A percentile compares a stretch with the other conserved stretches of the same genome.
Conservation (phyloP, 176 grass and related monocot genomes). For the Ampelocalamus luodianensis region DNA sequence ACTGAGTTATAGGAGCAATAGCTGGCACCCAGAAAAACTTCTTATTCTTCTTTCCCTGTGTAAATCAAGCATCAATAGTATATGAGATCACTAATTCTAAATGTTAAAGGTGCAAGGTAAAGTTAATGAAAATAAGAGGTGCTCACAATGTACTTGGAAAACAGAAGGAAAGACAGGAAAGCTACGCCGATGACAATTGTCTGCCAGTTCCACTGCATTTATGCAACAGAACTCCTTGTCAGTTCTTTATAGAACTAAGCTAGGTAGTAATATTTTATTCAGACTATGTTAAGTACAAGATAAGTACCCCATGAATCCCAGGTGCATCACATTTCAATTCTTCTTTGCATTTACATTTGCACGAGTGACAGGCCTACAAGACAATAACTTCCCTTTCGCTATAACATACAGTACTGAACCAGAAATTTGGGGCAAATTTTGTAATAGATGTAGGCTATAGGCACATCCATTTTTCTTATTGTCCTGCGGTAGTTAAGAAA, state of each 20-base stretch:
- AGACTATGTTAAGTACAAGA: conserved; percentile 21
- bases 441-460: too few relatives aligned
- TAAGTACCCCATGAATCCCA: conserved; percentile 76
- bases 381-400: too few relatives aligned
- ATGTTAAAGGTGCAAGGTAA: background rate
- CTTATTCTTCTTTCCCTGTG: conserved; percentile 82
- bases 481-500: too few relatives aligned
- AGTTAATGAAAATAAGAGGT: conserved; percentile 7
- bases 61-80: conserved; percentile 20
- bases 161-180: conserved; percentile 82
- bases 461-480: too few relatives aligned
- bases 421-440: too few relatives aligned
- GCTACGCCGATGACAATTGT: conserved; percentile 72
- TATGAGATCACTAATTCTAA: background rate
- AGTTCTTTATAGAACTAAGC: conserved; percentile 7
- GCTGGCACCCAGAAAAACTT: conserved; percentile 92
- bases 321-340: too few relatives aligned
- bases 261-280: background rate
- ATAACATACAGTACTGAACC: too few relatives aligned
- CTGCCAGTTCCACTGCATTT: conserved; percentile 98
- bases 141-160: conserved; percentile 77
- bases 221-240: conserved; percentile 23
- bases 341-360: too few relatives aligned
- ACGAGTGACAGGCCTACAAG: too few relatives aligned
- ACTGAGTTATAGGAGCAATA: conserved; percentile 87